phyloP scores from a whole-genome alignment of 75 land plant species.

The Cupressus sempervirens region DNA sequence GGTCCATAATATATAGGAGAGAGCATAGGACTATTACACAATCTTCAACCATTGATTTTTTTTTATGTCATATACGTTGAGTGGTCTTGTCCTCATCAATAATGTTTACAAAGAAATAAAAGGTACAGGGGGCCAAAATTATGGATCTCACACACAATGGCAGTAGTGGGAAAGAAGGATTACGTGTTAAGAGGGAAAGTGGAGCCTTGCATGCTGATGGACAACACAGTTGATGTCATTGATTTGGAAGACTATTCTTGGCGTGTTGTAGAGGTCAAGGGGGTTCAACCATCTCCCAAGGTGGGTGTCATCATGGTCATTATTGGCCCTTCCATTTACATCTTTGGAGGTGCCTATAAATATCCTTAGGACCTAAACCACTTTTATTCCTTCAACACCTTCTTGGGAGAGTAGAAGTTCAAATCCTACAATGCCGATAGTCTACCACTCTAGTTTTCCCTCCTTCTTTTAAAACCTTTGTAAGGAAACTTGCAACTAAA shows the following conservation, averaged over 20 bases:
- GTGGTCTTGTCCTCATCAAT: too few relatives aligned
- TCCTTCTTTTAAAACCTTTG: not conserved
- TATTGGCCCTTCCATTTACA: constrained; percentile 51
- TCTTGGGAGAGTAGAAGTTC: constrained; percentile 54
- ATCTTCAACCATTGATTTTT: too few relatives aligned
- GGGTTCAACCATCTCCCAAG: constrained; percentile 76
- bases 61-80: too few relatives aligned
- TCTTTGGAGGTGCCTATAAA: constrained; percentile 83
- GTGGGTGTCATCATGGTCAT: constrained; percentile 88
- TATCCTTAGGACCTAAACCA: constrained; percentile 76
- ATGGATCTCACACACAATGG: constrained; percentile 80
- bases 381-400: constrained; percentile 66
- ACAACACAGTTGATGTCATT: constrained; percentile 73
- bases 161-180: constrained; percentile 70
- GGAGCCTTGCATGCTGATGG: constrained; percentile 79
- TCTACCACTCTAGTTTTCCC: constrained; percentile 50
- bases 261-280: constrained; percentile 53
- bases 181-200: constrained; percentile 89
- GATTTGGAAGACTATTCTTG: constrained; percentile 58
- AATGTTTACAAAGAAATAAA: too few relatives aligned
- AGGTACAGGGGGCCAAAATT: constrained; percentile 63
- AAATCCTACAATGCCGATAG: constrained; percentile 52
- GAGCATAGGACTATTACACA: too few relatives aligned
- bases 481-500: too few relatives aligned
- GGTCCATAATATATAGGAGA: too few relatives aligned